These are phyloP conservation scores for Hemileia vastatrix DNA, from an alignment of 1,284 basidiomycete species.

Conservation along the genomic window DNA sequence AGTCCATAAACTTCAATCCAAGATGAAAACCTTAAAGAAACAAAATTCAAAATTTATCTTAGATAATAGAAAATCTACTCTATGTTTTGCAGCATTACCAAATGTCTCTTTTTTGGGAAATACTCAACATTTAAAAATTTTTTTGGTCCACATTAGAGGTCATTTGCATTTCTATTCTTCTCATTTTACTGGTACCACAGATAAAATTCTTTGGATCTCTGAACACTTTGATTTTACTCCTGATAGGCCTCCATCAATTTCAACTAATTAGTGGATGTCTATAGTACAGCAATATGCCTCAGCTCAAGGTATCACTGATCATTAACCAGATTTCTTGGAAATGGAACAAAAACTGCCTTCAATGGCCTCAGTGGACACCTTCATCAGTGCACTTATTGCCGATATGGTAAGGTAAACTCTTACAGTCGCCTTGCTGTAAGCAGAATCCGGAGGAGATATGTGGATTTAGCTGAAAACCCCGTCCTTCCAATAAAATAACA, in stretches of 20 bases:
- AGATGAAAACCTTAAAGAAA: no score
- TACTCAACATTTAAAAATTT: not conserved
- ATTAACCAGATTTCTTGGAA: not conserved
- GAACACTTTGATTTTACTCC: no score
- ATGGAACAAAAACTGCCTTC: not conserved
- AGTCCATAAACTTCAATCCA: no score
- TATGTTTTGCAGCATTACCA: no score
- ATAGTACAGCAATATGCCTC: constrained; percentile 1
- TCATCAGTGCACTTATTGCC: not conserved
- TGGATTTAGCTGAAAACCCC: no score
- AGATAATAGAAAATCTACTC: no score
- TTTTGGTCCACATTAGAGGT: not conserved
- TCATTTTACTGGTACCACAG: not conserved
- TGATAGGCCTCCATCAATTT: no score
- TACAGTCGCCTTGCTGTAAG: no score
- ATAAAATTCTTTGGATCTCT: not conserved
- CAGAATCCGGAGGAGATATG: no score
- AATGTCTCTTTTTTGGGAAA: constrained; percentile 3
- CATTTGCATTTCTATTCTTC: not conserved
- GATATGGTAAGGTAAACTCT: no score
- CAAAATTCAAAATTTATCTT: no score
- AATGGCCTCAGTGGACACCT: not conserved
- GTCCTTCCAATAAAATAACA: no score
- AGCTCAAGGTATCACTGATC: not conserved
- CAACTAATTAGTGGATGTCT: constrained; percentile 6